Conservation (phyloP, 202 grass and related monocot genomes). For the Zizania palustris region DNA sequence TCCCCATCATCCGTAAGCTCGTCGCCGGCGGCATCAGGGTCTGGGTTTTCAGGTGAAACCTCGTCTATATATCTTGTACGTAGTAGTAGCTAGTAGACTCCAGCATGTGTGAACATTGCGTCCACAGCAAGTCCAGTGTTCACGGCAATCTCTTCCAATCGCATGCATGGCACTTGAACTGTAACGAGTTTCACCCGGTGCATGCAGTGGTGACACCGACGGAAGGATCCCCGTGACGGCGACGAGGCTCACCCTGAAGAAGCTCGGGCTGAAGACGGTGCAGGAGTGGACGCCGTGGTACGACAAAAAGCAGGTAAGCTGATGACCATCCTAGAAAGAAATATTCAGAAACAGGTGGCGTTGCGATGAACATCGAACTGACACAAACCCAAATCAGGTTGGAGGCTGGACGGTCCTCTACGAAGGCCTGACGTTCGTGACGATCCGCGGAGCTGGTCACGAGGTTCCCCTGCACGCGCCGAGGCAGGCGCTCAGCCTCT, state of each 20-base stretch:
- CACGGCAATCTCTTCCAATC: background rate
- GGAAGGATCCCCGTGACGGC: conserved; percentile 96
- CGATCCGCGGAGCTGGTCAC: conserved; percentile 87
- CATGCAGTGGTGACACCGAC: conserved; percentile 87
- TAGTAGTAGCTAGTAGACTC: background rate
- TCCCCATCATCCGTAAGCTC: conserved; percentile 86
- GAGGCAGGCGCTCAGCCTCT: conserved; percentile 62
- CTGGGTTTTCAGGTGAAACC: conserved; percentile 84
- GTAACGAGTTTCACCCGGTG: background rate
- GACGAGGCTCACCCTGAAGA: conserved; percentile 80
- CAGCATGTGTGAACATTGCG: background rate
- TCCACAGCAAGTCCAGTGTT: background rate
- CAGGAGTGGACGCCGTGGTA: conserved; percentile 96
- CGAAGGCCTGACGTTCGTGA: conserved; percentile 88
- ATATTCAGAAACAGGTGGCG: background rate
- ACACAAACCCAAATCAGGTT: conserved; percentile 43
- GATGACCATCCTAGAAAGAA: background rate
- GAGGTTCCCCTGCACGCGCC: conserved; percentile 79
- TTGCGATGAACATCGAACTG: background rate
- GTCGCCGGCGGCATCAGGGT: conserved; percentile 77
- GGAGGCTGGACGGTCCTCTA: conserved; percentile 94
- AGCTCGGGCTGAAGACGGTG: conserved; percentile 86
- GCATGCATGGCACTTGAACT: background rate
- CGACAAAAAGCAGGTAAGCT: conserved; percentile 69
- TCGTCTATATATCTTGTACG: no score